Conservation (phyloP, 129 eudicot species). For the Heracleum sosnowskyi region DNA sequence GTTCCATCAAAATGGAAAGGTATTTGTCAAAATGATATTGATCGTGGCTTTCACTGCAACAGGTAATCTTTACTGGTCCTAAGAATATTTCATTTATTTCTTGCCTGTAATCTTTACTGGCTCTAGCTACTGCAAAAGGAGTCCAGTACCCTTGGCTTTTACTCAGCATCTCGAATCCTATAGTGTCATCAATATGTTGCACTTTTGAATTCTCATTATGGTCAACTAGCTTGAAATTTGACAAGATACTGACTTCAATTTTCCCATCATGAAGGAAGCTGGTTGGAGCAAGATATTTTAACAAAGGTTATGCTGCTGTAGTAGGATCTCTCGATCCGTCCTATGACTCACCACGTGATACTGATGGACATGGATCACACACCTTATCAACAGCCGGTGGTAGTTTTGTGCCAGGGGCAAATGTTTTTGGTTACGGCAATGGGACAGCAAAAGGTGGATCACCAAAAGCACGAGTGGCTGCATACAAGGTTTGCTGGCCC, state of each 20-base stretch:
- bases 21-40: conserved; percentile 56
- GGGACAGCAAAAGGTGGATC: too few species aligned
- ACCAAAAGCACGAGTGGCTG: too few species aligned
- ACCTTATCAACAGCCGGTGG: too few species aligned
- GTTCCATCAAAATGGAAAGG: conserved; percentile 92
- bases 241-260: conserved; percentile 1
- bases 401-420: too few species aligned
- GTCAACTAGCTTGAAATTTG: background rate
- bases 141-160: background rate
- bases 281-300: conserved; percentile 90
- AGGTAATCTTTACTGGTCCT: background rate
- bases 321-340: conserved; percentile 57
- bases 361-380: too few species aligned
- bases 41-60: conserved; percentile 55
- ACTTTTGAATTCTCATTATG: background rate
- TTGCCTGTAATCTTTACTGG: background rate
- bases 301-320: conserved; percentile 69
- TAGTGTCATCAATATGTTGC: too few species aligned
- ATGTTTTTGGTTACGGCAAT: too few species aligned
- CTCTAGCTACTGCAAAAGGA: background rate
- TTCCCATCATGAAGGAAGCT: conserved; percentile 56
- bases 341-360: conserved; percentile 50
- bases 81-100: background rate
- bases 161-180: background rate
- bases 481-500: too few species aligned